Evolutionary conservation across 495 filamentous ascomycete species (phyloP), one percentile per base, ranked within the genome.

Genomic region (Penicillium canescens): DNA sequence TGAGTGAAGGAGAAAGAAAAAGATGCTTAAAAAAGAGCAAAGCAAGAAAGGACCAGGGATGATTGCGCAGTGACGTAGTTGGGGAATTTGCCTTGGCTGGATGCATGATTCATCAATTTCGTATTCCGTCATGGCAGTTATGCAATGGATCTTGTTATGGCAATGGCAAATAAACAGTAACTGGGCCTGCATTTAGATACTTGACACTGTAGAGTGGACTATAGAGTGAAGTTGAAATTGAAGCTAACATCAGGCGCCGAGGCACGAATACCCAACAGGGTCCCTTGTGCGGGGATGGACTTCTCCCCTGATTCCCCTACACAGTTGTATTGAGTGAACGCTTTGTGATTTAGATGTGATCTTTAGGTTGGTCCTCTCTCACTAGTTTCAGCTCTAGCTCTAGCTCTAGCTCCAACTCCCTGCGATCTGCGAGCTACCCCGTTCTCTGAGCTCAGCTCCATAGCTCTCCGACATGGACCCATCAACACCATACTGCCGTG

Each of bases 11-110:
- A 47, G 36, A 6, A 21, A 36, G 14, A 14, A 12, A 13, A 20
- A 1, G 13, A 21, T n/a, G 28, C 39, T 53, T 37, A 40, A 26
- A 23, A 18, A 23, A 43, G 35, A 50, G 45, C 41, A 18, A 44
- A 41, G 31, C 26, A 36, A 46, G 26, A 54, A 61, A 52, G 44
- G 49, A 52, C 50, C 37, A 37, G 37, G 60, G 57, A 73, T 77
- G 72, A 75, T 72, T 60, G 50, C 46, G 60, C 54, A 68, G 69
- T 77, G 73, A 77, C 73, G 72, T 77, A 75, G 60, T 68, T 58
- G 55, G 60, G 64, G 53, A 57, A 54, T 65, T 57, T 66, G 46
- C 52, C 58, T 57, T 47, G 51, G 45, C 26, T 20, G 23, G 36
- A 58, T 67, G 61, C 61, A 67, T 67, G 63, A 66, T 64, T 63